A percentile compares a stretch with the other conserved stretches of the same genome.
Evolutionary conservation across 2,329 filamentous ascomycete species (phyloP).

Genomic region (Aspergillus chevalieri): DNA sequence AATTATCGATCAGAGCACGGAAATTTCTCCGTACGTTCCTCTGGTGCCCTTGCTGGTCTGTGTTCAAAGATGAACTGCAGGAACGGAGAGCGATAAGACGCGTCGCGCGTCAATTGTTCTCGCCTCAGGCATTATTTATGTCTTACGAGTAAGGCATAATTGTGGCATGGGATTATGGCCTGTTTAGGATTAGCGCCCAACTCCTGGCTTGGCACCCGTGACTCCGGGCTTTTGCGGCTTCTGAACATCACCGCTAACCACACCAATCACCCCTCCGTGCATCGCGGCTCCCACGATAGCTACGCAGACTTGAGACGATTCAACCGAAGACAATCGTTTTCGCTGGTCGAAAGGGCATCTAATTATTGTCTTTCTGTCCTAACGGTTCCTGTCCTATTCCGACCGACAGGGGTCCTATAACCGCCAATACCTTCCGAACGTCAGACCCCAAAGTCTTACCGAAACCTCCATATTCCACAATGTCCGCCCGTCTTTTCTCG

Average conservation of each 20-base stretch:
- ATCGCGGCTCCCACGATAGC: constrained; percentile 17
- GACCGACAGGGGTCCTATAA: constrained; percentile 13
- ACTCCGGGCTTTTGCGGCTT: constrained; percentile 34
- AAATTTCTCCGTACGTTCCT: neutral
- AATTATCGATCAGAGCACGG: neutral
- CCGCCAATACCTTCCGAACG: constrained; percentile 13
- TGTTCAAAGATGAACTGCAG: neutral
- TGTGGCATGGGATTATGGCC: constrained; percentile 19
- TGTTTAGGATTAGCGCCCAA: constrained; percentile 24
- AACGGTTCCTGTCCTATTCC: constrained; percentile 7
- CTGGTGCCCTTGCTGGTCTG: neutral
- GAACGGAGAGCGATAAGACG: constrained; percentile 18
- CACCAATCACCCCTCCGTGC: constrained; percentile 24
- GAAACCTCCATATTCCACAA: constrained; percentile 20
- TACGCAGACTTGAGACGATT: constrained; percentile 10
- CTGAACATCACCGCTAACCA: constrained; percentile 28
- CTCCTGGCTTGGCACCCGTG: constrained; percentile 18
- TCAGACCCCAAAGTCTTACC: neutral
- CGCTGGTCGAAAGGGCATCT: constrained; percentile 7
- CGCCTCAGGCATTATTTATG: constrained; percentile 20
- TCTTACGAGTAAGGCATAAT: constrained; percentile 20
- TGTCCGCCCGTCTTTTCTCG: constrained; percentile 35
- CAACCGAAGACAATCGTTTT: constrained; percentile 20
- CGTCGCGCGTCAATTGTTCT: constrained; percentile 23
- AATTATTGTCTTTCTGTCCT: constrained; percentile 3